Conservation (phyloP, 345 rosid genomes). For the Salix purpurea region DNA sequence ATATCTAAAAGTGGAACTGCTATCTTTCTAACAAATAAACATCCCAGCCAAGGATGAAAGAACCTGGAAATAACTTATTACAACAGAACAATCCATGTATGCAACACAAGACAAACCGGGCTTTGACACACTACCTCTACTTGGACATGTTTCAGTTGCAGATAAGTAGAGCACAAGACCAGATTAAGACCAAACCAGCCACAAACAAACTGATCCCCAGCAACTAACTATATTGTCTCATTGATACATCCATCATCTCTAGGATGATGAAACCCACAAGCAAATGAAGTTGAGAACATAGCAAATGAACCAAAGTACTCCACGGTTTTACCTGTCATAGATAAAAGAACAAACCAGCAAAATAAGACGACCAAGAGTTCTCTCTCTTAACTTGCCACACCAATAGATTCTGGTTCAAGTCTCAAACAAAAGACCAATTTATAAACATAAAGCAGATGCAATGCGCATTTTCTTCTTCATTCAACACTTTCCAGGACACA, state of each 20-base stretch:
- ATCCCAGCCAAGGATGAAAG: neutral
- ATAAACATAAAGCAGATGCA: constrained; percentile 95
- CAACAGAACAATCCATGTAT: neutral
- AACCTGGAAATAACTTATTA: neutral
- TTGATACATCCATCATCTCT: neutral
- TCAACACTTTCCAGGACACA: constrained; percentile 95
- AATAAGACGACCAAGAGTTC: constrained; percentile 7
- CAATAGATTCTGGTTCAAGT: neutral
- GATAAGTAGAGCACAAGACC: neutral
- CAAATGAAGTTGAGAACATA: constrained; percentile 11
- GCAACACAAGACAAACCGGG: neutral
- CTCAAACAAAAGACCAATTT: constrained; percentile 95
- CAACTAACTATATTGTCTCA: neutral
- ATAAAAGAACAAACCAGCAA: constrained; percentile 24
- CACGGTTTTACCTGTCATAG: constrained; percentile 5
- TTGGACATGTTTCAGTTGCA: neutral
- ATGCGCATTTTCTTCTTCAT: constrained; percentile 91
- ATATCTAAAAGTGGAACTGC: neutral
- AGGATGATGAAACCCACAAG: neutral
- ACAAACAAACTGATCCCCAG: neutral
- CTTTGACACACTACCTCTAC: too few species aligned
- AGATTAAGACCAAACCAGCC: neutral
- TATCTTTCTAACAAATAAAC: neutral
- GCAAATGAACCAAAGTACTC: neutral
- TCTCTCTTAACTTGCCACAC: neutral